Evolutionary conservation across 106 monocot species (phyloP).

Genomic region (Allium sativum): DNA sequence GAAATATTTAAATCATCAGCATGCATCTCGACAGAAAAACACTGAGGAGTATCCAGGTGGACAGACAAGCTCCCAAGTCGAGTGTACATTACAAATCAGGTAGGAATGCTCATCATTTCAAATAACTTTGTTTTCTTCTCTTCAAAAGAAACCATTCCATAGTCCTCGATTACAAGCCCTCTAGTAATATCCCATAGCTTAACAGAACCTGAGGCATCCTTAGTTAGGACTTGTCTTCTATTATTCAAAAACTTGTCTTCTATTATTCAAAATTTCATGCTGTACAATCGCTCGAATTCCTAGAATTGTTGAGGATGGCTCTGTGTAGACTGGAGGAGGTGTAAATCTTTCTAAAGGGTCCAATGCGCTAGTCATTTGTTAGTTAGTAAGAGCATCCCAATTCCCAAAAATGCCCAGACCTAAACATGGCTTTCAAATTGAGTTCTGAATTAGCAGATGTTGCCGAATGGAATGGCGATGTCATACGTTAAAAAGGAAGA

Average conservation of each 20-base stretch:
- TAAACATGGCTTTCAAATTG: too few species aligned
- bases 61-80: conserved; percentile 83
- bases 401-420: too few species aligned
- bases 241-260: too few species aligned
- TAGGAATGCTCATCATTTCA: conserved; percentile 97
- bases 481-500: too few species aligned
- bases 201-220: conserved; percentile 80
- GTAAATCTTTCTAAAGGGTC: too few species aligned
- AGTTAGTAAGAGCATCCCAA: too few species aligned
- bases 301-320: conserved; percentile 60
- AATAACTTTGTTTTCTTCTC: conserved; percentile 92
- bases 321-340: conserved; percentile 73
- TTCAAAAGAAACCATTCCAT: conserved; percentile 91
- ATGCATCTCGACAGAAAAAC: conserved; percentile 97
- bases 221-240: too few species aligned
- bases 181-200: conserved; percentile 94
- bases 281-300: conserved; percentile 79
- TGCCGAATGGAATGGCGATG: too few species aligned
- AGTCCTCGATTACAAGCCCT: conserved; percentile 77
- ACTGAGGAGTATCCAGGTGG: conserved; percentile 92
- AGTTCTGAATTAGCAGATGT: too few species aligned
- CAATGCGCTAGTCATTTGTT: too few species aligned
- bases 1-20: conserved; percentile 64
- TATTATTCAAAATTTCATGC: conserved; percentile 95
- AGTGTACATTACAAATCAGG: conserved; percentile 92